phyloP scores from a whole-genome alignment of 352 stramenopile species.

The Pythium diclinum region DNA sequence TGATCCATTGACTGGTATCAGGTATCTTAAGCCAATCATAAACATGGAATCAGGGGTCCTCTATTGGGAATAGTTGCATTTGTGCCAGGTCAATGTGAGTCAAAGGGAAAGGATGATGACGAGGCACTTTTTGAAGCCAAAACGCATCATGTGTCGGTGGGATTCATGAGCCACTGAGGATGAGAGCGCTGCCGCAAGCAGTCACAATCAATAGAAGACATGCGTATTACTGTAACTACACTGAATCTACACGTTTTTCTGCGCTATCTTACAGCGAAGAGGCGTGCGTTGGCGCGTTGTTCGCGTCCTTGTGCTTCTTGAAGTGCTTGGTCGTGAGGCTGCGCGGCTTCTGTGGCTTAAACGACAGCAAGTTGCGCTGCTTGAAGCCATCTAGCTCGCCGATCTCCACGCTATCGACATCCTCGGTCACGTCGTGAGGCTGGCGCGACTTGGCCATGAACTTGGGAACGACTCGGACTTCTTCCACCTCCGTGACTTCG shows the following conservation, averaged over 20 bases:
- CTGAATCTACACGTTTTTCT: not conserved
- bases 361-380: constrained; percentile 21
- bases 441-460: not conserved
- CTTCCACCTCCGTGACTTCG: not conserved
- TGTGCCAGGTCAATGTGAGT: constrained; percentile 20
- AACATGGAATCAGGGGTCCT: constrained; percentile 12
- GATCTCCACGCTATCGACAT: constrained; percentile 15
- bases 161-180: not conserved
- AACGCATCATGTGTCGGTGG: not conserved
- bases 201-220: not conserved
- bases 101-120: not conserved
- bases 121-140: not conserved
- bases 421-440: not conserved
- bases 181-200: not conserved
- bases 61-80: constrained; percentile 17
- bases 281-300: not conserved
- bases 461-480: not conserved
- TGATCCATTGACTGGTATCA: constrained; percentile 3
- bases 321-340: constrained; percentile 16
- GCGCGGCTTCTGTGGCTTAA: constrained; percentile 25
- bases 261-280: constrained; percentile 1
- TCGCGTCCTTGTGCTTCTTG: constrained; percentile 15
- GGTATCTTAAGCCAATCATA: constrained; percentile 7
- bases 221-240: not conserved
- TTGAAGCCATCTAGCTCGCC: constrained; percentile 11